phyloP scores from a whole-genome alignment of 2,329 filamentous ascomycete species.

The Botrytis hyacinthi region DNA sequence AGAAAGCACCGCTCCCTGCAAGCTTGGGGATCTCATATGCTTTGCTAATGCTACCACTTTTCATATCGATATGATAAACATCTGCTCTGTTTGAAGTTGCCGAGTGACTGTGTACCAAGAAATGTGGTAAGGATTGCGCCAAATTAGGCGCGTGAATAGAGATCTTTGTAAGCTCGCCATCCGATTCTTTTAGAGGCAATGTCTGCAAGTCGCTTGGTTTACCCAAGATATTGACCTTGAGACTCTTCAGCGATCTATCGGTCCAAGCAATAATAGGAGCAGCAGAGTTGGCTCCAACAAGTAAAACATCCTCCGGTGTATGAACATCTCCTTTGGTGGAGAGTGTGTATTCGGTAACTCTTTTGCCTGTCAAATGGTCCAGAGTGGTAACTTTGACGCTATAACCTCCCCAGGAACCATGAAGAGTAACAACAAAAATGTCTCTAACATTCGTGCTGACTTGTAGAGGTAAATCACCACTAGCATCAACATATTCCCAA shows the following conservation, averaged over 20 bases:
- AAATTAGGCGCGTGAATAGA: slow-evolving; percentile 71
- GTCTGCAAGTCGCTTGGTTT: slow-evolving; percentile 53
- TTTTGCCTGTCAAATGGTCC: slow-evolving; percentile 70
- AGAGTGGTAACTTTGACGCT: slow-evolving; percentile 74
- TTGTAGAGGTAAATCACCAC: slow-evolving; percentile 71
- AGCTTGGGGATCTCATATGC: slow-evolving; percentile 76
- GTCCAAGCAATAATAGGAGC: slow-evolving; percentile 75
- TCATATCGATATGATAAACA: slow-evolving; percentile 78
- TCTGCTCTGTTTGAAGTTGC: slow-evolving; percentile 72
- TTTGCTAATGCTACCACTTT: slow-evolving; percentile 66
- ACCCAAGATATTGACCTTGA: slow-evolving; percentile 71
- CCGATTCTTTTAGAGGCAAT: slow-evolving; percentile 49
- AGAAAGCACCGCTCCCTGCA: slow-evolving; percentile 70
- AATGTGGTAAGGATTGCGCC: slow-evolving; percentile 71
- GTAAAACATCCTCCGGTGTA: slow-evolving; percentile 62
- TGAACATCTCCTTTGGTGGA: slow-evolving; percentile 73
- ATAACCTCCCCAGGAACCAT: slow-evolving; percentile 66
- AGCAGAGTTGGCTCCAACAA: slow-evolving; percentile 73
- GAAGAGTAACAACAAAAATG: slow-evolving; percentile 76
- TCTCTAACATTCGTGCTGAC: slow-evolving; percentile 65
- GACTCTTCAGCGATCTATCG: slow-evolving; percentile 57
- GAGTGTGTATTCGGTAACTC: slow-evolving; percentile 68
- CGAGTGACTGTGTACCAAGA: slow-evolving; percentile 79
- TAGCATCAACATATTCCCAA: slow-evolving; percentile 74
- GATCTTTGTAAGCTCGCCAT: slow-evolving; percentile 54